These are phyloP conservation scores for Primulina huaijiensis DNA, from an alignment of 257 asterid genomes.

Conservation along the genomic window DNA sequence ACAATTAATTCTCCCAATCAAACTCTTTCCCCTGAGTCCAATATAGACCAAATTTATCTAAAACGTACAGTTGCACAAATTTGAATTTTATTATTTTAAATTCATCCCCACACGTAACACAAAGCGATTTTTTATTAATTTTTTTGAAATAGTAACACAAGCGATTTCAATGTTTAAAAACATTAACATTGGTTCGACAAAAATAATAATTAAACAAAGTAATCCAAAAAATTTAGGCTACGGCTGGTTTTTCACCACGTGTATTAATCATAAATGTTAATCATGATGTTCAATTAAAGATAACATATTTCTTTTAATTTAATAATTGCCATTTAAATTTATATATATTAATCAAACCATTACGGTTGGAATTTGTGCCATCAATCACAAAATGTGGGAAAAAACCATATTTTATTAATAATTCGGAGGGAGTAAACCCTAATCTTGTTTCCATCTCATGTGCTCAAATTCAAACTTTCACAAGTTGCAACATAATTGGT, in stretches of 20 bases:
- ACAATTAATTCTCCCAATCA: too few relatives aligned
- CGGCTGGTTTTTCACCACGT: constrained; percentile 30
- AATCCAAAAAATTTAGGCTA: not conserved
- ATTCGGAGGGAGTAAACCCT: not conserved
- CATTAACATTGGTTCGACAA: not conserved
- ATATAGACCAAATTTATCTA: too few relatives aligned
- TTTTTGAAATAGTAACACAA: too few relatives aligned
- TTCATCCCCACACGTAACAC: too few relatives aligned
- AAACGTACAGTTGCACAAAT: too few relatives aligned
- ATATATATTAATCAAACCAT: not conserved
- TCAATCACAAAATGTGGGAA: not conserved
- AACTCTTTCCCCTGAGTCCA: too few relatives aligned
- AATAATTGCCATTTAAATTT: not conserved
- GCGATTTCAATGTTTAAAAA: not conserved
- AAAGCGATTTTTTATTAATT: too few relatives aligned
- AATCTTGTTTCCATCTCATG: not conserved
- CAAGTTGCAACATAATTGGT: too few relatives aligned
- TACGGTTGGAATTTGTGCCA: constrained; percentile 34
- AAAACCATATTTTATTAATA: not conserved
- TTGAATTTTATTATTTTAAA: too few relatives aligned
- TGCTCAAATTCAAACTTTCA: not conserved
- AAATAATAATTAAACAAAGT: not conserved
- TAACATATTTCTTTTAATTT: not conserved
- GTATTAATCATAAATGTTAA: constrained; percentile 15
- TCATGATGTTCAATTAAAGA: not conserved